Conservation (phyloP, 2,329 filamentous ascomycete species). For the Verticillium isaacii region DNA sequence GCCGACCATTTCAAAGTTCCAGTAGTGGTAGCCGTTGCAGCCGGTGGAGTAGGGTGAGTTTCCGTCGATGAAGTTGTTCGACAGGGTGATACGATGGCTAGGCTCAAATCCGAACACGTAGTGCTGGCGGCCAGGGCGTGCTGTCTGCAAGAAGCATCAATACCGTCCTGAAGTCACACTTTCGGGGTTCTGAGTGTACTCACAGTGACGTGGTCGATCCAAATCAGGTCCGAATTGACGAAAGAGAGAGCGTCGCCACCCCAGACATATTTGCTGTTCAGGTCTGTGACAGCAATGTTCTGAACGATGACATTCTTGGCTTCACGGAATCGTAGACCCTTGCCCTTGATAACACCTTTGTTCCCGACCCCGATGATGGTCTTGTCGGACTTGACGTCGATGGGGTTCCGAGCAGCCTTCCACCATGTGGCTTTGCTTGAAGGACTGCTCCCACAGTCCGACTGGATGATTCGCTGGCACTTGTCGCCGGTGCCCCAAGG, state of each 20-base stretch:
- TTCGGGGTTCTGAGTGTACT: too few relatives aligned
- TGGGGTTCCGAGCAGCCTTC: not conserved
- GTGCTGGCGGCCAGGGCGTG: conserved; percentile 51
- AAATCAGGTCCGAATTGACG: conserved; percentile 35
- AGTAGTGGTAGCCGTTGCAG: conserved; percentile 57
- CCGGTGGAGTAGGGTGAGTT: conserved; percentile 44
- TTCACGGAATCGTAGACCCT: conserved; percentile 3
- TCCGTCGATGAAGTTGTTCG: conserved; percentile 57
- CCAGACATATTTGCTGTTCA: conserved; percentile 10
- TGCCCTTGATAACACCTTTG: conserved; percentile 8
- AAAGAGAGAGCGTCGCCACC: conserved; percentile 20
- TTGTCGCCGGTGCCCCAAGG: conserved; percentile 13
- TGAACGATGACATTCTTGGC: conserved; percentile 10
- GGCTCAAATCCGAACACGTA: conserved; percentile 53
- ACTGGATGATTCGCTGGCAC: conserved; percentile 12
- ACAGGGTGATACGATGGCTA: conserved; percentile 52
- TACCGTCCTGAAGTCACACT: too few relatives aligned
- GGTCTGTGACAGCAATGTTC: conserved; percentile 6
- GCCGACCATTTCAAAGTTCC: conserved; percentile 54
- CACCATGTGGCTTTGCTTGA: not conserved
- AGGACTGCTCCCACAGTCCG: not conserved
- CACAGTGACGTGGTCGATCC: conserved; percentile 51
- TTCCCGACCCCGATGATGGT: conserved; percentile 8
- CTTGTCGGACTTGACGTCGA: conserved; percentile 10
- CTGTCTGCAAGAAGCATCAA: too few relatives aligned